Base-by-base conservation (phyloP, 305 asterid species). In the Andrographis paniculata region DNA sequence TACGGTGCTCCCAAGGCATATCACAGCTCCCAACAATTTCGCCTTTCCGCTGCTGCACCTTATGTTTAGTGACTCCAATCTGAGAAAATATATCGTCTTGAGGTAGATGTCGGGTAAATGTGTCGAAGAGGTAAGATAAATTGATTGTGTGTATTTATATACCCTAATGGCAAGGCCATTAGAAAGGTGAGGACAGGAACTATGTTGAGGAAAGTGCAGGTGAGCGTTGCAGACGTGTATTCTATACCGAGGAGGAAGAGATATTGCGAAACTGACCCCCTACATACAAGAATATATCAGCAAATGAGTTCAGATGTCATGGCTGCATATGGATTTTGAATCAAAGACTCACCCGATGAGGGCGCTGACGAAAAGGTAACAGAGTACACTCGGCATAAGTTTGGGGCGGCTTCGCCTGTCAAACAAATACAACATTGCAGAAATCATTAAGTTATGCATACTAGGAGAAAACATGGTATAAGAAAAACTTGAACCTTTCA, bases 161-260 rank as follows among this genome's bases (percentile, higher is more conserved):
- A 81, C 93, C 91, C 59, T 24, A 82, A 75, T n/a, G 87, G 91
- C 62, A 81, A 61, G 20, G 95, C 89, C 77, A 76, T 58, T 30
- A 81, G 38, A 45, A 85, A 81, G 31, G 95, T 85, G 57, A 79
- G 4, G 2, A 81, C 82, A 0, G 95, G 91, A 22, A 79, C 91
- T 65, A 81, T 57, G 76, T 85, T 85, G 63, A 76, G 72, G 69
- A 85, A 81, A 50, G 94, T 87, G 43, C 95, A 81, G 0, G 95
- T 45, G 67, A 76, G 79, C 21, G 87, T 76, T 42, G 94, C 94
- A 5, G 95, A 85, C 1, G 95, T 85, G 48, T 81, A 70, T 54
- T 81, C 74, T 42, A 85, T 51, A 1, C 94, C 95, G 11, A 85
- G 61, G 49, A 81, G 91, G 84, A 85, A 85, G 30, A 85, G 61